Base-by-base conservation (phyloP, 1,284 basidiomycete genomes). In the Leccinum solheimii region DNA sequence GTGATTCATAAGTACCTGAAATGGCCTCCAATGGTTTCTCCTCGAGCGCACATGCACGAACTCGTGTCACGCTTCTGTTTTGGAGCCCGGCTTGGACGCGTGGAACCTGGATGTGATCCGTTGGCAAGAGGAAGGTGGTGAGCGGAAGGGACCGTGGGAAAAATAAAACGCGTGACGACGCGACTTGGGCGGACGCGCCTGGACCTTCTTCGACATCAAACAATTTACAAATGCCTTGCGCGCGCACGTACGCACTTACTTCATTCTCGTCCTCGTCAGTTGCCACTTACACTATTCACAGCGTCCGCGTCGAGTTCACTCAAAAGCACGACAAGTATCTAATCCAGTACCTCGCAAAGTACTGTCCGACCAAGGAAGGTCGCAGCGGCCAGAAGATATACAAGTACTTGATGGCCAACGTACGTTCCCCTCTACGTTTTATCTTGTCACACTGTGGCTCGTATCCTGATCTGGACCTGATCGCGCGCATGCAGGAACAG, bases 341-440 rank as follows among this genome's bases (percentile, higher is more conserved):
- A 6, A 3, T 34, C 30, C 66, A 70, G 48, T 73, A 66, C 36
- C 63, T 73, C 40, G 74, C 74, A 4, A 58, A 1, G 10, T 61
- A 76, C 48, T 64, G 58, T 23, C 72, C 67, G 1, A 4, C 57
- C 26, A 64, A 58, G 55, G 40, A 60, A 3, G 77, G 79, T 2
- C 77, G 83, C 34, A 68, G 64, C 5, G 84, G 83, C 5, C 77
- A 76, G 57, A 67, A 30, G 3, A 34, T 83, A 30, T 85, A 77
- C 65, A 55, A 76, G 58, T 58, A 27, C 2, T 72, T 85, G 16
- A 27, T 71, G 70, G 51, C 70, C 76, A 64, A 83, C 77, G 68
- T 61, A 62, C 60, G 62, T 63, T 43, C 9, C 30, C 5, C 14
- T 0, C 16, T 1, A 13, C 0, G 30, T 5, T 5, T 3, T 7